Base-by-base conservation (phyloP, 495 filamentous ascomycete species). In the Hypoxylon perforatum region DNA sequence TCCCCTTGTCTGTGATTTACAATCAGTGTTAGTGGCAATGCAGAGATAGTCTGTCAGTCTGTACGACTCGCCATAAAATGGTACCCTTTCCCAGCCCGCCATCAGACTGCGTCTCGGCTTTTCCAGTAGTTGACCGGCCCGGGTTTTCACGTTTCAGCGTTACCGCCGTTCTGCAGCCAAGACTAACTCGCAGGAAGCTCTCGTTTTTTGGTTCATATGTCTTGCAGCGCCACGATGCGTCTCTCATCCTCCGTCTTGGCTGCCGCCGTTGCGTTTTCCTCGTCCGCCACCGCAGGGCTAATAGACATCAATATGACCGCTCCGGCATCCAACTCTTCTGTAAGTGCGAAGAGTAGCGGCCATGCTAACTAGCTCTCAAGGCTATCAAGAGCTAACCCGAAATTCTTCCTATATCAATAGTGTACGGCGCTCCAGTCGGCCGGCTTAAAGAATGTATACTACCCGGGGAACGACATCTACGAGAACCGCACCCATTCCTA, bases 401-500 rank as follows among this genome's bases (percentile, higher is more conserved):
- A 9, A 9, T 23, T 7, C 9, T 5, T 23, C 28, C n/a, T 28
- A 3, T 11, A 28, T n/a, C 18, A 14, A 44, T 25, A 47, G 45
- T 47, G 45, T 47, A 10, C 21, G 4, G 21, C 45, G 3, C 45
- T 47, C 45, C 6, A 47, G 21, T 47, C 45, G 22, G 22, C 45
- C 22, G 45, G 45, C 45, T 25, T 47, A 11, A 28, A 28, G 45
- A 47, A 47, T 25, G n/a, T 47, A 47, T 47, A 47, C 21, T 47
- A 47, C 45, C 45, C 45, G 7, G 45, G 45, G 5, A 47, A 44
- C 45, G 23, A 25, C 53, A 42, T 18, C 54, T 62, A 62, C 49
- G 36, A 55, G 12, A 50, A 42, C 59, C 49, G 48, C 36, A 45
- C 44, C 50, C 10, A 42, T n/a, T 62, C 59, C 1, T 79, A 78